Conservation (phyloP, 768 basidiomycete species). For the Pilatotrama ljubarskyi region DNA sequence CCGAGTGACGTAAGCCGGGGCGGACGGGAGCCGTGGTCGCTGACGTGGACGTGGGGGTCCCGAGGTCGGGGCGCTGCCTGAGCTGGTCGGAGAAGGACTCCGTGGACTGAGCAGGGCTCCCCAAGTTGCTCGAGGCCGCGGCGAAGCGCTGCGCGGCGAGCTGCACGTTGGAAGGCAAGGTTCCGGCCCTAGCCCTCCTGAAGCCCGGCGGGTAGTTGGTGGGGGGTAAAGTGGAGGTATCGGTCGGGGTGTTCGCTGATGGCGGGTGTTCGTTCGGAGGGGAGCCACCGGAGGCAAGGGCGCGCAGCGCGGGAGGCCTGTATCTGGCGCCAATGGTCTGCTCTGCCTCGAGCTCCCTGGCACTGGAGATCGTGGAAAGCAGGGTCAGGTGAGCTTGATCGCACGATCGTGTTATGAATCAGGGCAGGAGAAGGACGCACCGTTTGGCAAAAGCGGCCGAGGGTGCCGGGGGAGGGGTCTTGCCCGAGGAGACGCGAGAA, state of each 20-base stretch:
- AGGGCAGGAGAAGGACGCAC: constrained; percentile 40
- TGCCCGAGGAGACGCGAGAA: constrained; percentile 81
- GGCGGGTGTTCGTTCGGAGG: constrained; percentile 68
- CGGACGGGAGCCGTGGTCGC: constrained; percentile 49
- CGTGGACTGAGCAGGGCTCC: constrained; percentile 49
- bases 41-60: constrained; percentile 39
- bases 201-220: constrained; percentile 85
- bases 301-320: constrained; percentile 77
- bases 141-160: constrained; percentile 83
- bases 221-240: constrained; percentile 59
- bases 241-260: constrained; percentile 57
- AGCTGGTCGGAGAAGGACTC: constrained; percentile 50
- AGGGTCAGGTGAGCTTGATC: constrained; percentile 16
- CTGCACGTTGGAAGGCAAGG: constrained; percentile 93
- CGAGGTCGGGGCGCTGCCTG: constrained; percentile 35
- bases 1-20: constrained; percentile 75
- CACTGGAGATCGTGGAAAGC: constrained; percentile 44
- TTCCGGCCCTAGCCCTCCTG: constrained; percentile 94
- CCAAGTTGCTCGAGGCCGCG: constrained; percentile 59
- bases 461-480: constrained; percentile 88
- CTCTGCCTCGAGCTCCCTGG: constrained; percentile 82
- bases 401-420: constrained; percentile 18
- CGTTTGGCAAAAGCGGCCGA: constrained; percentile 89
- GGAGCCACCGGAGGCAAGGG: constrained; percentile 65
- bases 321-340: constrained; percentile 67